These are phyloP conservation scores for Rhypophila decipiens DNA, from an alignment of 495 filamentous ascomycete species.

Conservation along the genomic window DNA sequence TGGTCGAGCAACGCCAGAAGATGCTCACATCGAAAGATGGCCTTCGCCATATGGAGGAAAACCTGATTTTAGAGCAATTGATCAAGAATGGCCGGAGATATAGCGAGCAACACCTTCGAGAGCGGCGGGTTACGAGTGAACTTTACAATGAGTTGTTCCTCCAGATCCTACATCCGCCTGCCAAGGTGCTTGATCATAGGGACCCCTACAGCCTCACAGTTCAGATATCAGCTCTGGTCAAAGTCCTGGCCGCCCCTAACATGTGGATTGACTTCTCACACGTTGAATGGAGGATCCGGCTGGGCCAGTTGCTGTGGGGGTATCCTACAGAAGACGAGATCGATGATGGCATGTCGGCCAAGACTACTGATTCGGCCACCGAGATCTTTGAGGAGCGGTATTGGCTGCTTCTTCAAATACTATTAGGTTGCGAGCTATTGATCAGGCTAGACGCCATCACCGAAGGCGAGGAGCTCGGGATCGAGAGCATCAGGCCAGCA, in stretches of 20 bases:
- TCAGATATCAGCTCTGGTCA: constrained; percentile 51
- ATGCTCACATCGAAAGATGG: constrained; percentile 44
- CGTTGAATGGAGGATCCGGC: constrained; percentile 71
- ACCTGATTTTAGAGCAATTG: constrained; percentile 44
- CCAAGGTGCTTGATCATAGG: constrained; percentile 47
- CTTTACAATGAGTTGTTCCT: constrained; percentile 57
- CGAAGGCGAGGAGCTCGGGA: constrained; percentile 46
- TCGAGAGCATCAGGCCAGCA: constrained; percentile 44
- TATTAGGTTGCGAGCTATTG: constrained; percentile 70
- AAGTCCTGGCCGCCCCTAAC: constrained; percentile 47
- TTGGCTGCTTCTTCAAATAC: constrained; percentile 73
- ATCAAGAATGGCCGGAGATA: constrained; percentile 43
- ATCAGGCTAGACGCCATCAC: constrained; percentile 68
- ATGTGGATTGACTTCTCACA: constrained; percentile 75
- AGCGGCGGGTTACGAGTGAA: constrained; percentile 35
- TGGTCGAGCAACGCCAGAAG: constrained; percentile 42
- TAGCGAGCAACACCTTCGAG: constrained; percentile 28
- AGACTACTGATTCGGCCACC: constrained; percentile 32
- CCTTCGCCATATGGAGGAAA: constrained; percentile 46
- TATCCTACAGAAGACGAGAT: constrained; percentile 48
- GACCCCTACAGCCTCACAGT: constrained; percentile 55
- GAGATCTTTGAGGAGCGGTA: constrained; percentile 54
- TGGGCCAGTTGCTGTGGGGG: constrained; percentile 80
- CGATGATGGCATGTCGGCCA: constrained; percentile 34
- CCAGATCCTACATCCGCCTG: constrained; percentile 51